Evolutionary conservation across 768 basidiomycete genomes (phyloP).

Genomic region (Rubroboletus pulcherrimus): DNA sequence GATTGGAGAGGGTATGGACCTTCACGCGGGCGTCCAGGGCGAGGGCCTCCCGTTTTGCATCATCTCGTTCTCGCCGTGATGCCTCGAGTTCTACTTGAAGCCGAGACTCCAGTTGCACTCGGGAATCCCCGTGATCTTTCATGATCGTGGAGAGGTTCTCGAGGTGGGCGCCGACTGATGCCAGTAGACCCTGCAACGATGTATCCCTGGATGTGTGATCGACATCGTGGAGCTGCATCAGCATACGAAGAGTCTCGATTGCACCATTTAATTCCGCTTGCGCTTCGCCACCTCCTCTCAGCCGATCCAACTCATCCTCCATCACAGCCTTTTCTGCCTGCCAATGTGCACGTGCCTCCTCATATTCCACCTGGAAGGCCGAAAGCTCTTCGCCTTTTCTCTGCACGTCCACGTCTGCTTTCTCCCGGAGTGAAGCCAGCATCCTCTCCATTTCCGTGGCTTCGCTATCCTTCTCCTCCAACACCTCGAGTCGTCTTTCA

Average conservation of each 20-base stretch:
- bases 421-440: conserved; percentile 34
- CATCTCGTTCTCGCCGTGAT: conserved; percentile 48
- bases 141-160: conserved; percentile 44
- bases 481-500: conserved; percentile 40
- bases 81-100: conserved; percentile 56
- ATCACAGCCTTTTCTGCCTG: conserved; percentile 45
- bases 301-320: conserved; percentile 49
- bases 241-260: conserved; percentile 41
- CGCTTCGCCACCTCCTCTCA: conserved; percentile 37
- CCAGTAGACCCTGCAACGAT: conserved; percentile 46
- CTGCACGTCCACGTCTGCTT: conserved; percentile 37
- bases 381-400: conserved; percentile 39
- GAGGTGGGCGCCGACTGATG: conserved; percentile 50
- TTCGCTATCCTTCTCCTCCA: conserved; percentile 42
- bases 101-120: conserved; percentile 49
- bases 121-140: conserved; percentile 38
- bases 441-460: conserved; percentile 39
- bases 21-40: conserved; percentile 38
- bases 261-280: conserved; percentile 51
- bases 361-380: conserved; percentile 38
- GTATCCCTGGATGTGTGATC: conserved; percentile 46
- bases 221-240: conserved; percentile 58
- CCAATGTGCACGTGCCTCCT: conserved; percentile 47
- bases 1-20: conserved; percentile 21
- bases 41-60: conserved; percentile 40